Evolutionary conservation across 2,329 filamentous ascomycete genomes (phyloP).

Genomic region (Fusarium verticillioides): DNA sequence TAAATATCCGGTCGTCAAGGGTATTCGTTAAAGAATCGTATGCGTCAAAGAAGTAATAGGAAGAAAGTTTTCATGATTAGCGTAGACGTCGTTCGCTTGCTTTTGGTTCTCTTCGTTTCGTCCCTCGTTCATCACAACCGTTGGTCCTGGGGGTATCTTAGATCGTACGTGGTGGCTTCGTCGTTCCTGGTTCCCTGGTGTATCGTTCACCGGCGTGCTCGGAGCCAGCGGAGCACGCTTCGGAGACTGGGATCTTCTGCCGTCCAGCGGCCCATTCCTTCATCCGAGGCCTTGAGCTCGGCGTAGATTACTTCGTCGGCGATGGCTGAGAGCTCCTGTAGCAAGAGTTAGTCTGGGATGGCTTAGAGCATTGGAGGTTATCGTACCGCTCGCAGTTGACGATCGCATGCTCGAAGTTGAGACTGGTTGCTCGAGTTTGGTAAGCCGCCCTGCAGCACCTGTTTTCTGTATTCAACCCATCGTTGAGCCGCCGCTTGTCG

Average conservation of each 20-base stretch:
- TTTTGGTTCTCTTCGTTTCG: conserved; percentile 23
- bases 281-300: conserved; percentile 64
- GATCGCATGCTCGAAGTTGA: conserved; percentile 65
- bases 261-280: conserved; percentile 69
- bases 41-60: conserved; percentile 26
- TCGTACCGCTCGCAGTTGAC: conserved; percentile 67
- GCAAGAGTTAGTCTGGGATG: not conserved
- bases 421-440: conserved; percentile 60
- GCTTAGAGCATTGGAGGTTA: not conserved
- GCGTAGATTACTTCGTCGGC: conserved; percentile 69
- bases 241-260: conserved; percentile 69
- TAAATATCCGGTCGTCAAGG: conserved; percentile 31
- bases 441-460: conserved; percentile 63
- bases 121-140: conserved; percentile 29
- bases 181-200: conserved; percentile 16
- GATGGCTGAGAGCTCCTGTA: conserved; percentile 64
- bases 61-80: conserved; percentile 25
- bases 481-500: conserved; percentile 69
- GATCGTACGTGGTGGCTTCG: conserved; percentile 23
- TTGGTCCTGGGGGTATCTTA: conserved; percentile 22
- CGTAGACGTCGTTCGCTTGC: conserved; percentile 19
- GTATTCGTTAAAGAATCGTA: conserved; percentile 41
- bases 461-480: conserved; percentile 67
- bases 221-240: conserved; percentile 69
- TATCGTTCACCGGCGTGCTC: conserved; percentile 47